phyloP scores from a whole-genome alignment of 83 land plant genomes.

The Thuja plicata region DNA sequence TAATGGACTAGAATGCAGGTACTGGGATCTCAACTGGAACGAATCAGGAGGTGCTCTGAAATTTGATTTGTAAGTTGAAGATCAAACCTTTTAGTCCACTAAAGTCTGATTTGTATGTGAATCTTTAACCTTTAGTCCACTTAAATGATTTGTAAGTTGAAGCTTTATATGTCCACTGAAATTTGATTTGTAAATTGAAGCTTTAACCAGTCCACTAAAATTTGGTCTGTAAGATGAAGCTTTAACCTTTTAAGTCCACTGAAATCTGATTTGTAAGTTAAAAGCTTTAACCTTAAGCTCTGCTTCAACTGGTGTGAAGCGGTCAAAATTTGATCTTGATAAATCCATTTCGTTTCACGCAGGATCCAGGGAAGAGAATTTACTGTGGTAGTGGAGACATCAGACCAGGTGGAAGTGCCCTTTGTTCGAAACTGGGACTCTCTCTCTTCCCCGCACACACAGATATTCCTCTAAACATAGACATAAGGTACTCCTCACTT shows the following conservation, averaged over 20 bases:
- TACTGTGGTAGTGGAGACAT: constrained; percentile 21
- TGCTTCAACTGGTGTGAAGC: not conserved
- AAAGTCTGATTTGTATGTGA: too few relatives aligned
- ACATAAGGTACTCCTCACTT: constrained; percentile 40
- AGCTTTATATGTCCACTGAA: too few relatives aligned
- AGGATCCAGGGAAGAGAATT: constrained; percentile 35
- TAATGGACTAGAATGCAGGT: constrained; percentile 6
- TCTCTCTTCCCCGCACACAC: not conserved
- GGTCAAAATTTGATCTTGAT: not conserved
- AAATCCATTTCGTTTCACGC: constrained; percentile 15
- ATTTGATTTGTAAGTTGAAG: constrained; percentile 21
- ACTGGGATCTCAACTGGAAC: constrained; percentile 38
- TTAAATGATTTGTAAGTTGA: too few relatives aligned
- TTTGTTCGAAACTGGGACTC: constrained; percentile 35
- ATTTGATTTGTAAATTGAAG: too few relatives aligned
- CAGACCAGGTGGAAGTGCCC: constrained; percentile 48
- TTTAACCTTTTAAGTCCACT: not conserved
- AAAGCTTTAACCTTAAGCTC: not conserved
- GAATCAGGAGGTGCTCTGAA: constrained; percentile 18
- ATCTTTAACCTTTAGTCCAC: constrained; percentile 11
- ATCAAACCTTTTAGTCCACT: not conserved
- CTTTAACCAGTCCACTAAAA: constrained; percentile 4
- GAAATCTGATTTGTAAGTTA: too few relatives aligned
- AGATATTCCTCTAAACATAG: constrained; percentile 46
- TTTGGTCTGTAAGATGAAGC: constrained; percentile 20